Percentiles rank a stretch among this genome's conserved stretches.
These are phyloP conservation scores for Dentipellis sp. DNA, from an alignment of 768 basidiomycete genomes.

Conservation along the genomic window DNA sequence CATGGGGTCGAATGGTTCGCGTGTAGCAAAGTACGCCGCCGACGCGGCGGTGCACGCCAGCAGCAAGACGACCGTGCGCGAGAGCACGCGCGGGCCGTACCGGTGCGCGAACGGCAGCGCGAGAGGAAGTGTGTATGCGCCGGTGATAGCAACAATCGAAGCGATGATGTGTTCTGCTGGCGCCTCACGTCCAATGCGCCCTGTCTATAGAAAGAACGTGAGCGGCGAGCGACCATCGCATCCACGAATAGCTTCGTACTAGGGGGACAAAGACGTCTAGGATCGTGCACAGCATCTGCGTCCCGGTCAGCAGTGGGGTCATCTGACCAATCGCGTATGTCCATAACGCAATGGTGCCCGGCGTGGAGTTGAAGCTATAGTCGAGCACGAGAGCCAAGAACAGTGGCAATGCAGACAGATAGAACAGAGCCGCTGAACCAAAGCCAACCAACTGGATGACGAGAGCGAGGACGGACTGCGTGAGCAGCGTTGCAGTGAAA, in stretches of 20 bases:
- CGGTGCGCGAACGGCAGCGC: constrained; percentile 67
- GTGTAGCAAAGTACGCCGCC: constrained; percentile 53
- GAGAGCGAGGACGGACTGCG: constrained; percentile 47
- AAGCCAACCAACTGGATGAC: constrained; percentile 55
- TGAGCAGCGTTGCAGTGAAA: constrained; percentile 51
- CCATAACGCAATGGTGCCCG: constrained; percentile 37
- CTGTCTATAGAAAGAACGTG: constrained; percentile 40
- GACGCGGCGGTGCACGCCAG: constrained; percentile 35
- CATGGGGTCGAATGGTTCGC: constrained; percentile 64
- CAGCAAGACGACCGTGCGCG: constrained; percentile 33
- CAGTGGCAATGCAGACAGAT: constrained; percentile 49
- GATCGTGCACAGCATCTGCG: constrained; percentile 48
- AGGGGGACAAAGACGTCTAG: constrained; percentile 88
- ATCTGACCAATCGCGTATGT: constrained; percentile 56
- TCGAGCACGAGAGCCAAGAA: constrained; percentile 51
- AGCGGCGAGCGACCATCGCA: background rate
- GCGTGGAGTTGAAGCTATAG: constrained; percentile 24
- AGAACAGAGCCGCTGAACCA: constrained; percentile 72
- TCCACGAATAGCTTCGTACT: constrained; percentile 29
- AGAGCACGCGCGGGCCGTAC: constrained; percentile 37
- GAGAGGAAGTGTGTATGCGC: constrained; percentile 51
- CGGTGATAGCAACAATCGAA: constrained; percentile 52
- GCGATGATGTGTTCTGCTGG: constrained; percentile 89
- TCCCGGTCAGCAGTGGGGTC: constrained; percentile 46
- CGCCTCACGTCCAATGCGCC: constrained; percentile 71